Evolutionary conservation across 768 basidiomycete species (phyloP).

Genomic region (Mycena venus): DNA sequence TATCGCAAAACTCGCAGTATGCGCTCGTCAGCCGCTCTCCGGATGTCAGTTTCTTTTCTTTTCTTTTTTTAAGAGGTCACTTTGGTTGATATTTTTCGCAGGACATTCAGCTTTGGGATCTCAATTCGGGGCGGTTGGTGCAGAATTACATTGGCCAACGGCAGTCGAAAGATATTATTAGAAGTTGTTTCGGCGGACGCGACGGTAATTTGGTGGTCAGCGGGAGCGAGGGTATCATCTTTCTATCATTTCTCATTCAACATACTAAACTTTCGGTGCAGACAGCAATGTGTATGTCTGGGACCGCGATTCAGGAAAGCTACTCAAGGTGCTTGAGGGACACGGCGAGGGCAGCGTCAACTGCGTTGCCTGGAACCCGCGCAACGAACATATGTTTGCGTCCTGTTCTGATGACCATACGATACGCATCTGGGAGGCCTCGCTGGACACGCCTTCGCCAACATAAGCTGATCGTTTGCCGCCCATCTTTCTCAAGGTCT

Average conservation of each 20-base stretch:
- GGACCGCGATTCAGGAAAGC: slow-evolving; percentile 87
- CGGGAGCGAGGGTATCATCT: slow-evolving; percentile 89
- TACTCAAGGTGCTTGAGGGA: slow-evolving; percentile 89
- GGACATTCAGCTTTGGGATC: slow-evolving; percentile 93
- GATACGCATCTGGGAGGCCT: slow-evolving; percentile 92
- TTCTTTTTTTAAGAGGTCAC: slow-evolving; percentile 22
- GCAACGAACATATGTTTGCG: slow-evolving; percentile 92
- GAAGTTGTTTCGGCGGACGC: slow-evolving; percentile 94
- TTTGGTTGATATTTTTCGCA: slow-evolving; percentile 49
- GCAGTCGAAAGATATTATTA: slow-evolving; percentile 87
- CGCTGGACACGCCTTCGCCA: no score
- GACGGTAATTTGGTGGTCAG: slow-evolving; percentile 91
- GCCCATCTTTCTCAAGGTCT: no score
- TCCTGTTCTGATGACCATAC: slow-evolving; percentile 95
- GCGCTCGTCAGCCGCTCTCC: slow-evolving; percentile 91
- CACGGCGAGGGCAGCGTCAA: slow-evolving; percentile 95
- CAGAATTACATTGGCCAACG: slow-evolving; percentile 90
- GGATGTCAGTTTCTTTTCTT: slow-evolving; percentile 67
- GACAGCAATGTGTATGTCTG: slow-evolving; percentile 96
- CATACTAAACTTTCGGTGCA: slow-evolving; percentile 48
- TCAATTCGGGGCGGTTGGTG: slow-evolving; percentile 75
- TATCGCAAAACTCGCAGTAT: slow-evolving; percentile 88
- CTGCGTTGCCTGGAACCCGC: slow-evolving; percentile 97
- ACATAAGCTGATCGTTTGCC: no score
- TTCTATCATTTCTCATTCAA: background rate